These are phyloP conservation scores for Globisporangium splendens DNA, from an alignment of 352 stramenopile genomes.

Conservation along the genomic window DNA sequence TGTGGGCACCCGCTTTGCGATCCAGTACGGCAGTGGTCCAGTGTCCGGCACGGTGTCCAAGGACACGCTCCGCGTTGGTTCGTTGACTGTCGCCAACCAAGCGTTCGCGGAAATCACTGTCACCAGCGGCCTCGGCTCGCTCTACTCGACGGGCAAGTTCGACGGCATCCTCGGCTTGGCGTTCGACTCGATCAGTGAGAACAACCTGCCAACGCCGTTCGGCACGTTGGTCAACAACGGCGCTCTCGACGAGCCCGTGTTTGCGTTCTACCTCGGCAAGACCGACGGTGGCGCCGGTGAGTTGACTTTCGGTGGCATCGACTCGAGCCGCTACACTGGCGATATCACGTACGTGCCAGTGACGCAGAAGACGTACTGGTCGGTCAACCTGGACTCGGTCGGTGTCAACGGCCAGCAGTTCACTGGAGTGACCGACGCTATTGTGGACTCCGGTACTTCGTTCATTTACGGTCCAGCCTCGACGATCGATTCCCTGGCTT, in stretches of 20 bases:
- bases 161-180: slow-evolving; percentile 91
- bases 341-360: slow-evolving; percentile 70
- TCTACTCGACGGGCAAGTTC: slow-evolving; percentile 90
- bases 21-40: slow-evolving; percentile 84
- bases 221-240: slow-evolving; percentile 82
- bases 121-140: slow-evolving; percentile 85
- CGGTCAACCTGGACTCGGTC: slow-evolving; percentile 32
- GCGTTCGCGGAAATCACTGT: slow-evolving; percentile 87
- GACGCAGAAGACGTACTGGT: slow-evolving; percentile 19
- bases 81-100: slow-evolving; percentile 37
- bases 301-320: slow-evolving; percentile 29
- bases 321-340: slow-evolving; percentile 82
- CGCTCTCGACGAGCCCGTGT: slow-evolving; percentile 66
- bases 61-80: slow-evolving; percentile 42
- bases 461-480: slow-evolving; percentile 16
- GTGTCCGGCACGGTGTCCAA: slow-evolving; percentile 76
- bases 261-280: slow-evolving; percentile 87
- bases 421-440: slow-evolving; percentile 17
- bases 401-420: slow-evolving; percentile 11
- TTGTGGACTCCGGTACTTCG: slow-evolving; percentile 22
- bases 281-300: slow-evolving; percentile 4
- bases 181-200: slow-evolving; percentile 84
- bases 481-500: slow-evolving; percentile 12
- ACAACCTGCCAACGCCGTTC: slow-evolving; percentile 80
- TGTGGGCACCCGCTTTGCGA: slow-evolving; percentile 80